Evolutionary conservation across 208 protist species (phyloP).

Genomic region (Leishmania mexicana): DNA sequence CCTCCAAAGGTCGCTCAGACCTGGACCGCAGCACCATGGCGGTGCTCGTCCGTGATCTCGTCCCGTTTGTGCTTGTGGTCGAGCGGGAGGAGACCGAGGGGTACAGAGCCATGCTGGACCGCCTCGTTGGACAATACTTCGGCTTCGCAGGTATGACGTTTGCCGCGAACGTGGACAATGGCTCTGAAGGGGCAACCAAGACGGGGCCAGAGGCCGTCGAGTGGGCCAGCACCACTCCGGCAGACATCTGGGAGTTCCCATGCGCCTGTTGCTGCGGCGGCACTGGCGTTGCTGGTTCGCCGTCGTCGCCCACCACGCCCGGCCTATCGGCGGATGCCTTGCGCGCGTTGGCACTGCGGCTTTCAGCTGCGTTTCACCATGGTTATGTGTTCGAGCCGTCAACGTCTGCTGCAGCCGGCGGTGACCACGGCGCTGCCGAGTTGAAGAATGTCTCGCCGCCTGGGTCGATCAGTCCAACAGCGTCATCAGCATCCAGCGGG

Average conservation of each 20-base stretch:
- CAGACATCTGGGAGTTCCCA: constrained; percentile 30
- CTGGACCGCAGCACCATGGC: constrained; percentile 63
- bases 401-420: background rate
- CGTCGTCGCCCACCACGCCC: background rate
- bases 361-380: constrained; percentile 36
- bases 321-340: constrained; percentile 10
- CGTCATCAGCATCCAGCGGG: background rate
- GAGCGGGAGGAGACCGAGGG: constrained; percentile 56
- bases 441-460: constrained; percentile 1
- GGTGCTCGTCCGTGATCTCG: constrained; percentile 61
- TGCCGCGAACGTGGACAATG: constrained; percentile 2
- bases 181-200: constrained; percentile 1
- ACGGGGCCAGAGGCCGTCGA: background rate
- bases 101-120: constrained; percentile 66
- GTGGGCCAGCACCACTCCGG: background rate
- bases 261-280: constrained; percentile 26
- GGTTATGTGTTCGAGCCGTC: constrained; percentile 41
- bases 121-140: constrained; percentile 57
- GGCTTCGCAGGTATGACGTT: constrained; percentile 39
- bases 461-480: background rate
- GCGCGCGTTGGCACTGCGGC: constrained; percentile 13
- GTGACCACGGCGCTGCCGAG: background rate
- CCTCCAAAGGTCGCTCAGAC: constrained; percentile 69
- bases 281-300: background rate
- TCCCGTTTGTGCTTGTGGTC: constrained; percentile 84